Percentiles rank a stretch among this genome's conserved stretches.
Evolutionary conservation across 352 stramenopile species (phyloP).

Genomic region (Phytophthora lateralis): DNA sequence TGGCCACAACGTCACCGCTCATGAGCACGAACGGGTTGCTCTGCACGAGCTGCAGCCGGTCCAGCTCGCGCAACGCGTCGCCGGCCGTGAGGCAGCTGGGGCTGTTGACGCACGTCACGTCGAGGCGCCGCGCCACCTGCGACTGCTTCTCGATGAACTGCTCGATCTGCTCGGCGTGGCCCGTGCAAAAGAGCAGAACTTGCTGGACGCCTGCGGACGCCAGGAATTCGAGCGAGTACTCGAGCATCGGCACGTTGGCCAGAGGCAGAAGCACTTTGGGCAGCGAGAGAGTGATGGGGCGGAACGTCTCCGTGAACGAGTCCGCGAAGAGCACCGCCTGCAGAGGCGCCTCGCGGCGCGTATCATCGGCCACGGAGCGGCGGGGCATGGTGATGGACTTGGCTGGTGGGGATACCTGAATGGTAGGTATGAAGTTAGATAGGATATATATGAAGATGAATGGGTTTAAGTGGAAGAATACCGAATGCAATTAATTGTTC

Average conservation of each 20-base stretch:
- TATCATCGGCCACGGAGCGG: conserved; percentile 58
- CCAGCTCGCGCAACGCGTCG: conserved; percentile 96
- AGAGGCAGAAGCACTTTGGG: conserved; percentile 96
- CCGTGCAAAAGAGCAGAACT: conserved; percentile 95
- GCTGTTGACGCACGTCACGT: conserved; percentile 75
- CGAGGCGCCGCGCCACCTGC: conserved; percentile 58
- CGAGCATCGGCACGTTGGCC: conserved; percentile 96
- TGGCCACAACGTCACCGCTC: conserved; percentile 96
- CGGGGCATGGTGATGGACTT: conserved; percentile 8
- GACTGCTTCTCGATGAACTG: conserved; percentile 72
- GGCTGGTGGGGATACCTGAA: too few species aligned
- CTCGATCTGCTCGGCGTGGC: conserved; percentile 89
- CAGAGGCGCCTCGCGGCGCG: conserved; percentile 91
- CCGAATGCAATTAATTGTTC: too few species aligned
- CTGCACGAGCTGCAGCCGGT: conserved; percentile 93
- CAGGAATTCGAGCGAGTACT: conserved; percentile 98
- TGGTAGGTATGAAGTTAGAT: too few species aligned
- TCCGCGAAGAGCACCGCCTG: conserved; percentile 98
- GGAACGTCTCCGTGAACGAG: conserved; percentile 94
- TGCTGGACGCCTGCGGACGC: conserved; percentile 93
- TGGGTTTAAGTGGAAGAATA: too few species aligned
- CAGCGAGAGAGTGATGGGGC: conserved; percentile 84
- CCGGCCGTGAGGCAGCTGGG: conserved; percentile 90
- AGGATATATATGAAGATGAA: too few species aligned
- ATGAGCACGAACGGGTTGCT: conserved; percentile 98